Evolutionary conservation across 192 early-diverging fungal genomes (phyloP).

Genomic region (Coemansia sp.): DNA sequence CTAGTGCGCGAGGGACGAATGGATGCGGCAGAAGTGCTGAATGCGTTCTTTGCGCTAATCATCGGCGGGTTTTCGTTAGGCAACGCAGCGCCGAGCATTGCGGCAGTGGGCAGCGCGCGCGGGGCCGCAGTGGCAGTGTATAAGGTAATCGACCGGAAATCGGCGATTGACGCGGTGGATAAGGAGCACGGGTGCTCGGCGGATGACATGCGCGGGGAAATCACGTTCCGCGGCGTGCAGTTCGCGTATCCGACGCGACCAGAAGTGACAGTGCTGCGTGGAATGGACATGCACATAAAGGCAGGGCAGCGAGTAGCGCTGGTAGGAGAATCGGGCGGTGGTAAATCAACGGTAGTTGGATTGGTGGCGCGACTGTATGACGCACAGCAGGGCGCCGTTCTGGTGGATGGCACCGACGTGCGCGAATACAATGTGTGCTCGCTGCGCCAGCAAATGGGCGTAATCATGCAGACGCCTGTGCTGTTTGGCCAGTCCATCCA

Average conservation of each 20-base stretch:
- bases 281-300: slow-evolving; percentile 65
- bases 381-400: slow-evolving; percentile 54
- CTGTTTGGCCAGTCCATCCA: slow-evolving; percentile 78
- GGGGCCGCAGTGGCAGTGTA: slow-evolving; percentile 85
- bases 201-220: slow-evolving; percentile 58
- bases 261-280: slow-evolving; percentile 76
- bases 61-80: slow-evolving; percentile 79
- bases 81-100: slow-evolving; percentile 69
- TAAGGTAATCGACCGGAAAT: slow-evolving; percentile 76
- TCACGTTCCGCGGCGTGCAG: slow-evolving; percentile 72
- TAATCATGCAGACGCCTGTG: slow-evolving; percentile 90
- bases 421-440: slow-evolving; percentile 77
- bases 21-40: slow-evolving; percentile 61
- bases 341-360: slow-evolving; percentile 83
- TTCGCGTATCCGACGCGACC: slow-evolving; percentile 86
- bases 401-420: slow-evolving; percentile 75
- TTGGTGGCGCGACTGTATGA: slow-evolving; percentile 89
- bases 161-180: slow-evolving; percentile 68
- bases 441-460: slow-evolving; percentile 82
- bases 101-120: slow-evolving; percentile 69
- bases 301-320: slow-evolving; percentile 88
- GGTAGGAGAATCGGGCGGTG: slow-evolving; percentile 84
- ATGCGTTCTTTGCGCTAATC: slow-evolving; percentile 86
- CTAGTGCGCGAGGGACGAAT: slow-evolving; percentile 57
- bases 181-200: slow-evolving; percentile 38